Evolutionary conservation across 2,329 filamentous ascomycete species (phyloP), one percentile per base, ranked within the genome.

Genomic region (Ascosphaera aggregata): DNA sequence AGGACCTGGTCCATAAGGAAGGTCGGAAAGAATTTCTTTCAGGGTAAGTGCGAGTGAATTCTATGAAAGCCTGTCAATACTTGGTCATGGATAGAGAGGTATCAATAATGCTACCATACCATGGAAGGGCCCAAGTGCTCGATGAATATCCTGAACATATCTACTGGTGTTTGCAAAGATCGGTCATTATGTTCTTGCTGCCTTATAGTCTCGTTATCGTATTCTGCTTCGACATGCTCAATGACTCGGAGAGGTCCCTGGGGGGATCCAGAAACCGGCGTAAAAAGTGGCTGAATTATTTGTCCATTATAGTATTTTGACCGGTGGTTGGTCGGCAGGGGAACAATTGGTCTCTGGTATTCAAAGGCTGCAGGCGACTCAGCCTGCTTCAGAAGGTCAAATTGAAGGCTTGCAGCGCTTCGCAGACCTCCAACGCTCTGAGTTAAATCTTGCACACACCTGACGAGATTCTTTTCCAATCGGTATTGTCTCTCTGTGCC

Each of bases 141-240:
- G 43, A 98, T 93, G 55, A 95, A 98, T 3, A 85, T 66, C 9
- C 82, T 74, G 52, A 95, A 95, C 46, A 95, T 91, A 42, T 93
- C 82, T 0, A 78, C 72, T 0, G 85, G 73, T 39, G 52, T 49
- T 18, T 40, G 39, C 52, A 32, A n/a, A 4, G 30, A n/a, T 4
- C 9, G 30, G 5, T 13, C 13, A 32, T 32, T n/a, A 32, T 32
- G 13, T 32, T 32, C 30, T 32, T 13, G 5, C 4, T 32, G 5
- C 4, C 13, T 32, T 5, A n/a, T 7, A 4, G 30, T n/a, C 3
- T n/a, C 30, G 15, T 3, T 5, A 4, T 9, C 13, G 13, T n/a
- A 7, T 3, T 58, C 61, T 50, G 77, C 75, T 43, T 75, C 66
- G 39, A 79, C 78, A 3, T 73, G 64, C 9, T 71, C 65, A 20